Evolutionary conservation across 768 basidiomycete genomes (phyloP).

Genomic region (Lanmaoa pseudosensibilis): DNA sequence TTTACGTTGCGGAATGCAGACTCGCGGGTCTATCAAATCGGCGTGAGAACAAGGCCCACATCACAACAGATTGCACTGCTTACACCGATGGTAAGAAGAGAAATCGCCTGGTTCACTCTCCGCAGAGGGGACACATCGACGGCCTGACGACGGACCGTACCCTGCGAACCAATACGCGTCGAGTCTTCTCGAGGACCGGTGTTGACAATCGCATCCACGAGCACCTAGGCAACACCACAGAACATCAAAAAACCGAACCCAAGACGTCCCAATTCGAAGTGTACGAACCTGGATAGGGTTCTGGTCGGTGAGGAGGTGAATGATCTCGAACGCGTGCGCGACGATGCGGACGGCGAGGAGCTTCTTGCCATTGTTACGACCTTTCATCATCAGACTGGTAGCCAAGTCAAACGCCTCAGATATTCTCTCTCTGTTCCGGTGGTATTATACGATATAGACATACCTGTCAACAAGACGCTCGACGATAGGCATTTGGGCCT

Average conservation of each 20-base stretch:
- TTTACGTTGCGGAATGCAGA: slow-evolving; percentile 99
- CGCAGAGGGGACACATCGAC: slow-evolving; percentile 99
- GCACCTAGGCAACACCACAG: slow-evolving; percentile 53
- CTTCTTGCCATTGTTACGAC: slow-evolving; percentile 99
- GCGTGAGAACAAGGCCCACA: slow-evolving; percentile 1
- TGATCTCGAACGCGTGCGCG: slow-evolving; percentile 98
- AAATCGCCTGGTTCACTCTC: slow-evolving; percentile 95
- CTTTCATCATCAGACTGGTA: slow-evolving; percentile 98
- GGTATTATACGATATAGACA: slow-evolving; percentile 20
- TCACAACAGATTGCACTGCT: slow-evolving; percentile 31
- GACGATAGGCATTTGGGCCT: slow-evolving; percentile 99
- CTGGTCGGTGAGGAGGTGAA: slow-evolving; percentile 99
- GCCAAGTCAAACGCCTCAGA: slow-evolving; percentile 1
- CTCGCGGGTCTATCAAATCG: slow-evolving; percentile 79
- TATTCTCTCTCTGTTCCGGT: background rate
- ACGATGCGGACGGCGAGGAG: slow-evolving; percentile 98
- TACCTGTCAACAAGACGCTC: slow-evolving; percentile 98
- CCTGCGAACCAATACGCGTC: slow-evolving; percentile 99
- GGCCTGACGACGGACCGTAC: slow-evolving; percentile 98
- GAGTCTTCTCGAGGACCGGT: slow-evolving; percentile 99
- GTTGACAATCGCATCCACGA: slow-evolving; percentile 99
- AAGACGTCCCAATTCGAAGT: too few relatives aligned
- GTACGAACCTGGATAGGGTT: slow-evolving; percentile 93
- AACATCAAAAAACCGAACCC: background rate
- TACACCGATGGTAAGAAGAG: slow-evolving; percentile 95